Percentiles rank a stretch among this genome's conserved stretches.
These are phyloP conservation scores for Beauveria pseudobassiana DNA, from an alignment of 2,329 filamentous ascomycete species.

Conservation along the genomic window DNA sequence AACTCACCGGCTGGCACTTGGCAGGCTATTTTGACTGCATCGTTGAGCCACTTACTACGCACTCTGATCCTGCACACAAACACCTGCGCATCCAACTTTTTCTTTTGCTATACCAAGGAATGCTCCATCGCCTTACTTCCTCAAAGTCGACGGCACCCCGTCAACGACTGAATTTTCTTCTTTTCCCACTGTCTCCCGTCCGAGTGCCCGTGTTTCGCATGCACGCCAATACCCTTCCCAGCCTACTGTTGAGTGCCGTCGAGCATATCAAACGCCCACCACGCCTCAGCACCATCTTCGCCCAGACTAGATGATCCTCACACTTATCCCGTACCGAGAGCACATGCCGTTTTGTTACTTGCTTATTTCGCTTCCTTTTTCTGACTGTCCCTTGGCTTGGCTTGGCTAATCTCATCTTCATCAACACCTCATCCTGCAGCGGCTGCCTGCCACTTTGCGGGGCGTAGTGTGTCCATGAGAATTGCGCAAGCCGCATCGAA, in stretches of 20 bases:
- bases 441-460: not conserved
- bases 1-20: not conserved
- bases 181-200: conserved; percentile 1
- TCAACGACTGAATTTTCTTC: conserved; percentile 7
- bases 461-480: conserved; percentile 8
- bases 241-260: not conserved
- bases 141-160: not conserved
- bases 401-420: conserved; percentile 1
- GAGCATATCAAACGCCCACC: conserved; percentile 1
- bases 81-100: not conserved
- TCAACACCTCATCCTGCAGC: not conserved
- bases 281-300: not conserved
- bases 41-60: not conserved
- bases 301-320: not conserved
- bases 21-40: conserved; percentile 4
- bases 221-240: not conserved
- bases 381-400: not conserved
- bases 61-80: not conserved
- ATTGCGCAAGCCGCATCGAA: not conserved
- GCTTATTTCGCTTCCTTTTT: not conserved
- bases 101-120: not conserved
- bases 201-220: conserved; percentile 8
- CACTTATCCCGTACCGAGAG: not conserved
- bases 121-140: not conserved
- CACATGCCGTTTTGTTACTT: not conserved